Evolutionary conservation across 2,329 filamentous ascomycete genomes (phyloP).

Genomic region (Colletotrichum echinochloae): DNA sequence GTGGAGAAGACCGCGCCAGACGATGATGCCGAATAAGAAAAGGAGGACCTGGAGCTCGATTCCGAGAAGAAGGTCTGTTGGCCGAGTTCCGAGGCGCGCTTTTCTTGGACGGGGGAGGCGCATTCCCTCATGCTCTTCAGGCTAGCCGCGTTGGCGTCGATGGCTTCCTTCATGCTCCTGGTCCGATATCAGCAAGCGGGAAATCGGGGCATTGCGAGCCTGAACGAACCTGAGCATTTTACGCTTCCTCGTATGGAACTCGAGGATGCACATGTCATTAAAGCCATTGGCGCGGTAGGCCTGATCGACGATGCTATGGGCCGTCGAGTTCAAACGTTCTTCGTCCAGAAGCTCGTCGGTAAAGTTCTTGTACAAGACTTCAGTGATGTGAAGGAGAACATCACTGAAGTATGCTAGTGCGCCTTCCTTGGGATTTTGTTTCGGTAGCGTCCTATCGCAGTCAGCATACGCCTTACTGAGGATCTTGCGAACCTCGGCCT

Average conservation of each 20-base stretch:
- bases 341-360: slow-evolving; percentile 21
- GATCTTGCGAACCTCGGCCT: slow-evolving; percentile 15
- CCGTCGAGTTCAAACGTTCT: slow-evolving; percentile 29
- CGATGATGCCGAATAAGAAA: slow-evolving; percentile 29
- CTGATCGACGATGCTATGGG: slow-evolving; percentile 32
- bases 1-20: slow-evolving; percentile 16
- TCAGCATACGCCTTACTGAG: slow-evolving; percentile 8
- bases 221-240: slow-evolving; percentile 29
- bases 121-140: slow-evolving; percentile 17
- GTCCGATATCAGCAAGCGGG: neutral
- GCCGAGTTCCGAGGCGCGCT: neutral
- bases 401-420: slow-evolving; percentile 17
- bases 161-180: slow-evolving; percentile 23
- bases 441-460: slow-evolving; percentile 4
- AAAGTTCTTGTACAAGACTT: slow-evolving; percentile 17
- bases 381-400: slow-evolving; percentile 6
- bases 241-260: slow-evolving; percentile 24
- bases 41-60: slow-evolving; percentile 38
- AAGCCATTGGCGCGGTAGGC: slow-evolving; percentile 13
- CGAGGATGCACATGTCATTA: slow-evolving; percentile 34
- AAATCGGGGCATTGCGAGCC: neutral
- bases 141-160: neutral
- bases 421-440: slow-evolving; percentile 14
- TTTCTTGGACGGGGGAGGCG: slow-evolving; percentile 10
- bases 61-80: slow-evolving; percentile 19